Base-by-base conservation (phyloP, 768 basidiomycete species). In the Lentinula boryana region DNA sequence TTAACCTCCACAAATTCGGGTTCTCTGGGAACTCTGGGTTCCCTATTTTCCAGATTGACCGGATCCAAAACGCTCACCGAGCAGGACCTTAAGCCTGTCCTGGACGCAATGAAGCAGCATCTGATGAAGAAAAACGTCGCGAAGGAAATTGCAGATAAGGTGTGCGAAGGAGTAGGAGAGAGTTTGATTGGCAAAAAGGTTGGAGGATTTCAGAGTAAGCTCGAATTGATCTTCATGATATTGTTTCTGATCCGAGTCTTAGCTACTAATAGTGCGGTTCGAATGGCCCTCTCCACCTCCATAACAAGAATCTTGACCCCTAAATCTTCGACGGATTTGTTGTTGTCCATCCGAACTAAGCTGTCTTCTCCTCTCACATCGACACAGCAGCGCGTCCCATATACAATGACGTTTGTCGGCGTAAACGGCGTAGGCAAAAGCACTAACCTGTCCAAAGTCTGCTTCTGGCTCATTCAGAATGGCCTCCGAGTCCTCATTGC, bases 341-440 rank as follows among this genome's bases (percentile, higher is more conserved):
- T 99, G 16, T 80, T 97, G 49, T 93, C 95, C 33, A 97, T 99
- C 68, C 85, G 93, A 53, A 90, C 87, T 18, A 99, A 98, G 68
- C 76, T 91, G 2, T 84, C 87, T 0, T 86, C 89, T 0, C 84
- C 88, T 18, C 71, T 93, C 31, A 75, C 89, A 2, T 87, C 91
- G 9, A 84, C 84, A 33, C 87, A 89, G 68, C 88, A 88, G 67
- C 84, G 90, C 9, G 78, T 86, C 67, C 96, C 96, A 0, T 98
- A 98, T 73, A 87, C 86, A 67, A 91, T 99, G 67, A 88, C 94
- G 0, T 99, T 99, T 70, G 95, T 98, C 44, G 97, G 97, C 13
- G 97, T 99, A 40, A 99, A 99, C 69, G 97, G 97, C 27, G 97
- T 99, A 27, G 97, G 97, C 35, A 99, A 99, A 78, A 96, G 93